Evolutionary conservation across 164 flowering plant genomes (phyloP).

Genomic region (Magnolia kwangsiensis): DNA sequence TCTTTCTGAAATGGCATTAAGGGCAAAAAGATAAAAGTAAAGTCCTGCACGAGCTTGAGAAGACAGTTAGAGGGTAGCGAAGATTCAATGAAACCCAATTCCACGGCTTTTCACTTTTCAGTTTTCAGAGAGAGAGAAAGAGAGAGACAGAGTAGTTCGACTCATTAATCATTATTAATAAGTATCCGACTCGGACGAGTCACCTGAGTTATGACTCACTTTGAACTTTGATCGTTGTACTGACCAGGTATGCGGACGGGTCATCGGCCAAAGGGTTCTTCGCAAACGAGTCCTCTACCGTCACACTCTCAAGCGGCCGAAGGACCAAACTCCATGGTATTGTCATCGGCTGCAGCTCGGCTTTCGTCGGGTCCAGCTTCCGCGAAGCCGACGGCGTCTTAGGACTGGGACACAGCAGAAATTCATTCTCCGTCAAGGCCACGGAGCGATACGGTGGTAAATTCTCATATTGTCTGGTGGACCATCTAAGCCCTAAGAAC

Average conservation of each 20-base stretch:
- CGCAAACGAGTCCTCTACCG: slow-evolving; percentile 52
- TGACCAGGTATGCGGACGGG: slow-evolving; percentile 49
- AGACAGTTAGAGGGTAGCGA: too few relatives aligned
- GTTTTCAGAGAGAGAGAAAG: too few relatives aligned
- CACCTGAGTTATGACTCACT: too few relatives aligned
- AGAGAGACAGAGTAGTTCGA: too few relatives aligned
- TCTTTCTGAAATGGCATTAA: too few relatives aligned
- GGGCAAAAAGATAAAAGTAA: too few relatives aligned
- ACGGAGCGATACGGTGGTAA: slow-evolving; percentile 35
- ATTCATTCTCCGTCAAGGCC: slow-evolving; percentile 43
- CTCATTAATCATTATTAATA: too few relatives aligned
- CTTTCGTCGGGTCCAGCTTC: slow-evolving; percentile 29
- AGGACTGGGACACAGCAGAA: slow-evolving; percentile 47
- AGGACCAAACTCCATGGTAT: slow-evolving; percentile 28
- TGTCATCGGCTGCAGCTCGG: slow-evolving; percentile 54
- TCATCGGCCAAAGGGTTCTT: slow-evolving; percentile 51
- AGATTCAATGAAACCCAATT: too few relatives aligned
- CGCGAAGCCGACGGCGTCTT: slow-evolving; percentile 55
- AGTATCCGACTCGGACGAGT: too few relatives aligned
- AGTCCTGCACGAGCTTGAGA: too few relatives aligned
- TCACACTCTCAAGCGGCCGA: slow-evolving; percentile 34
- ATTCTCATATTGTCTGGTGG: slow-evolving; percentile 74
- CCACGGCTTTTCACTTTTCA: too few relatives aligned
- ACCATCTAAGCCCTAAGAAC: slow-evolving; percentile 56
- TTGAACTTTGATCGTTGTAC: too few relatives aligned